Evolutionary conservation across 2,329 filamentous ascomycete genomes (phyloP), one percentile per base, ranked within the genome.

Genomic region (Colletotrichum abscissum): DNA sequence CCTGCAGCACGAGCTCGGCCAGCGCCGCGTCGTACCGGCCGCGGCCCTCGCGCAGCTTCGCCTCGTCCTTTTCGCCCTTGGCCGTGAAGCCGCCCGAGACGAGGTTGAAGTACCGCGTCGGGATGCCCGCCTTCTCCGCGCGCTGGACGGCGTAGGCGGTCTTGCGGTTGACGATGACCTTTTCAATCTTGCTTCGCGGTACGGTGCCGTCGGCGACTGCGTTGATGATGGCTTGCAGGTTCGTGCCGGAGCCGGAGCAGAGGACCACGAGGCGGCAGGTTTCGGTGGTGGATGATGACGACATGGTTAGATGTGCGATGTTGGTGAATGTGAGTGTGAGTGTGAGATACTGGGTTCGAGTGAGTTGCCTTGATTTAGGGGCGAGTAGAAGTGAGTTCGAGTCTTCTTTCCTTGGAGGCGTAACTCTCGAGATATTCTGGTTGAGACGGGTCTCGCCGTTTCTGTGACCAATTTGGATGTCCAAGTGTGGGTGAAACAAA

Each of bases 41-140:
- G 28, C 95, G 89, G 1, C 91, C 92, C 55, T 89, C 86, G 19
- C 84, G 77, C 80, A 91, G 73, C 82, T 84, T 81, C 24, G 79
- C 76, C 22, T 89, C 83, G 77, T 95, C 89, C 75, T 87, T 88
- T 79, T 94, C 94, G 38, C 88, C 87, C 70, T 85, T 85, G n/a
- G 76, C 76, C 66, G 85, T 80, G 79, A 88, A 90, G 72, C 94
- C 95, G 84, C 94, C 92, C 46, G 89, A 88, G 69, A 95, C 87
- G 54, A 97, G 89, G 82, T 96, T 96, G 87, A 96, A 95, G 85
- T 96, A 96, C 67, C 90, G 89, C 68, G 90, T 94, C 0, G 93
- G 92, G 70, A 97, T 95, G 69, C 81, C 82, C 46, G 78, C 91
- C 89, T 81, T 85, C 30, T 84, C 82, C 8, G 84, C 85, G 49